Conservation (phyloP, 768 basidiomycete species). For the Boletus huronensis region DNA sequence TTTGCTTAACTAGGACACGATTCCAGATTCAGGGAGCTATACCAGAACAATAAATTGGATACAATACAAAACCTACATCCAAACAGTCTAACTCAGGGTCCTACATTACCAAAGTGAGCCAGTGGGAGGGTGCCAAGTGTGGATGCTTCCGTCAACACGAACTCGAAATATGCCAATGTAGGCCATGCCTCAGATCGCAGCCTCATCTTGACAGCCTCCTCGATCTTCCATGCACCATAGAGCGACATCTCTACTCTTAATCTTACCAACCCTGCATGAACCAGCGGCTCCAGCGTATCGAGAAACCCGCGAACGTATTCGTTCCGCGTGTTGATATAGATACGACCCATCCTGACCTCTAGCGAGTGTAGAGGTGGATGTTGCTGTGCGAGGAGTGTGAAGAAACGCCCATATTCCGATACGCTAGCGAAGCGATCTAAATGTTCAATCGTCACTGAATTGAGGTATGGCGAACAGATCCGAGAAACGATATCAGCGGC, state of each 20-base stretch:
- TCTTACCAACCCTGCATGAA: not conserved
- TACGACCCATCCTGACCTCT: not conserved
- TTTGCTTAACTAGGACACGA: not conserved
- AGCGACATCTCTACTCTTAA: slow-evolving; percentile 9
- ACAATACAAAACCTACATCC: not conserved
- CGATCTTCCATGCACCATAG: slow-evolving; percentile 4
- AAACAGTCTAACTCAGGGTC: not conserved
- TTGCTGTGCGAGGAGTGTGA: slow-evolving; percentile 1
- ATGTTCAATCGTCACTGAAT: slow-evolving; percentile 4
- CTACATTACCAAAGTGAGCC: not conserved
- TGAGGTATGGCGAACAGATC: slow-evolving; percentile 11
- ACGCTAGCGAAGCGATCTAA: not conserved
- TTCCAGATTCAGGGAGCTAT: not conserved
- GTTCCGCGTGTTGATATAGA: not conserved
- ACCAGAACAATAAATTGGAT: not conserved
- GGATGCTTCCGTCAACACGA: slow-evolving; percentile 10
- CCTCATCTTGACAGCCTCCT: slow-evolving; percentile 7
- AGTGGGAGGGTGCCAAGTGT: not conserved
- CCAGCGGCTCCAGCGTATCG: slow-evolving; percentile 1
- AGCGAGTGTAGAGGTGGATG: slow-evolving; percentile 1
- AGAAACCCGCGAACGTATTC: slow-evolving; percentile 8
- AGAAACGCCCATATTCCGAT: slow-evolving; percentile 2
- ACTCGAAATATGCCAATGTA: slow-evolving; percentile 7
- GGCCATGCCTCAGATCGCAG: slow-evolving; percentile 10
- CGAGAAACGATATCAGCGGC: slow-evolving; percentile 6